phyloP scores from a whole-genome alignment of 805 yeast genomes.

The Wickerhamomyces xylosicus region DNA sequence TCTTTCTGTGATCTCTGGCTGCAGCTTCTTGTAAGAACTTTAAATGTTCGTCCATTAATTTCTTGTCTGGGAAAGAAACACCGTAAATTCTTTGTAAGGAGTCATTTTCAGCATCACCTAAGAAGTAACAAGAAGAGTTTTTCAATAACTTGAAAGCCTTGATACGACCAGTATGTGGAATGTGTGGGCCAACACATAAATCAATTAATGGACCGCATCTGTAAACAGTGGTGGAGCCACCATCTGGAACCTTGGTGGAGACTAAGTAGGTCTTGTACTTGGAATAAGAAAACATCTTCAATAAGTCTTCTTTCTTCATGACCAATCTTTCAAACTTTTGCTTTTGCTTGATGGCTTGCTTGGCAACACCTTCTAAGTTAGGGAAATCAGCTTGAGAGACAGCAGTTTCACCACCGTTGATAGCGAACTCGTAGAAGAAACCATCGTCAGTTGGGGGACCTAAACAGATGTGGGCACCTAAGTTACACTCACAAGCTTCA shows the following conservation, averaged over 20 bases:
- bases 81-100: slow-evolving; percentile 96
- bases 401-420: slow-evolving; percentile 62
- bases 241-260: slow-evolving; percentile 85
- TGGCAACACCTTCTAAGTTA: slow-evolving; percentile 75
- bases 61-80: slow-evolving; percentile 97
- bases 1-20: slow-evolving; percentile 89
- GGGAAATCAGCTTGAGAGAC: slow-evolving; percentile 80
- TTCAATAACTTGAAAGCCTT: slow-evolving; percentile 90
- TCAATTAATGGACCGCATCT: slow-evolving; percentile 97
- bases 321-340: slow-evolving; percentile 92
- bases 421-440: slow-evolving; percentile 92
- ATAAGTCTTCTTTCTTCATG: slow-evolving; percentile 81
- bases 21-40: slow-evolving; percentile 95
- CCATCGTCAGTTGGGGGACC: slow-evolving; percentile 99
- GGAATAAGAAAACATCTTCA: slow-evolving; percentile 91
- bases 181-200: slow-evolving; percentile 95
- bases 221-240: slow-evolving; percentile 91
- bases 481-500: slow-evolving; percentile 94
- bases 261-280: slow-evolving; percentile 89
- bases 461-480: slow-evolving; percentile 84
- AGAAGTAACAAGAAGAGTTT: slow-evolving; percentile 92
- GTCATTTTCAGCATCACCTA: slow-evolving; percentile 88
- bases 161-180: slow-evolving; percentile 94
- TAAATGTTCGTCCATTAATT: slow-evolving; percentile 87
- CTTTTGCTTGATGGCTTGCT: slow-evolving; percentile 87